Conservation (phyloP, 495 filamentous ascomycete species). For the Penicillium waksmanii region DNA sequence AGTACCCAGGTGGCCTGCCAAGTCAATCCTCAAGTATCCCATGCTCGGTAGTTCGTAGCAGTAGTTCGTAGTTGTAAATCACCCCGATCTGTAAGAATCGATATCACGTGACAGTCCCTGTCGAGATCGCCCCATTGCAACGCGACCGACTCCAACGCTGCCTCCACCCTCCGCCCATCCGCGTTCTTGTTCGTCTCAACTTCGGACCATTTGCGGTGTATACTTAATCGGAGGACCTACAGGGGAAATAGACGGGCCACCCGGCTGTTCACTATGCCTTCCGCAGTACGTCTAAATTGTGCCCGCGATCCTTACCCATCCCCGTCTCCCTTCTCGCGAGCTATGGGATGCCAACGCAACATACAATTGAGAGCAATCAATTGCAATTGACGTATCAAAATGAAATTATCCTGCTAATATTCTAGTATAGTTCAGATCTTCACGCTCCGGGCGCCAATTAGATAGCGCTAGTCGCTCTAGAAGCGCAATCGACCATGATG, state of each 20-base stretch:
- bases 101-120: conserved; percentile 21
- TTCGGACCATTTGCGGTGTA: neutral
- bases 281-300: conserved; percentile 44
- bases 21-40: neutral
- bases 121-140: conserved; percentile 8
- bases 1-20: too few relatives aligned
- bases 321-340: neutral
- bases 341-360: neutral
- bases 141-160: conserved; percentile 7
- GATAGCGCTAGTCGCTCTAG: conserved; percentile 64
- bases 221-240: neutral
- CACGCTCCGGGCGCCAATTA: conserved; percentile 49
- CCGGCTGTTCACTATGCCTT: conserved; percentile 38
- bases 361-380: neutral
- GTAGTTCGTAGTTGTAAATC: neutral
- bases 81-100: neutral
- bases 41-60: neutral
- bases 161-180: neutral
- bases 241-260: conserved; percentile 7
- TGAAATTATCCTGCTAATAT: conserved; percentile 10
- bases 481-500: conserved; percentile 87
- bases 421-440: conserved; percentile 47
- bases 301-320: conserved; percentile 8
- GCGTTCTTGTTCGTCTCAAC: neutral
- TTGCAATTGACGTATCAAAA: too few relatives aligned